Evolutionary conservation across 140 eudicot species (phyloP).

Genomic region (Erigeron philadelphicus): DNA sequence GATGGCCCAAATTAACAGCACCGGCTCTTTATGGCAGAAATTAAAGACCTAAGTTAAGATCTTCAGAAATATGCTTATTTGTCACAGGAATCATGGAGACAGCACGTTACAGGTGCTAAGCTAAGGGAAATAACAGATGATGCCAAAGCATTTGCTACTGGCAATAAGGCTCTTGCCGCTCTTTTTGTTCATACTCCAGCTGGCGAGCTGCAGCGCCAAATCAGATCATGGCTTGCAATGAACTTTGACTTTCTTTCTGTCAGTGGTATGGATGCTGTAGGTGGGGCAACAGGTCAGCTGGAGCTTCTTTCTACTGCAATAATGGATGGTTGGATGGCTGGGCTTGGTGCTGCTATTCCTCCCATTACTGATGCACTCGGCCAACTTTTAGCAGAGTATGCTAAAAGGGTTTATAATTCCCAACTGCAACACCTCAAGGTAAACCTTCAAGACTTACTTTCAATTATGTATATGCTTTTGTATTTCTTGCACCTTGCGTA

Average conservation of each 20-base stretch:
- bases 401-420: conserved; percentile 77
- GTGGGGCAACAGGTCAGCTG: conserved; percentile 83
- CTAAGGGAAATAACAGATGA: conserved; percentile 94
- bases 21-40: neutral
- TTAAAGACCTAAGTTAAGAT: neutral
- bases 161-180: conserved; percentile 93
- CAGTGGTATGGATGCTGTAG: conserved; percentile 62
- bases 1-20: neutral
- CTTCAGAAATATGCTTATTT: neutral
- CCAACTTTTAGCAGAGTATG: conserved; percentile 81
- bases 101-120: conserved; percentile 94
- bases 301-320: conserved; percentile 99
- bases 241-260: conserved; percentile 89
- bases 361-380: conserved; percentile 97
- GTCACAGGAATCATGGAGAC: conserved; percentile 84
- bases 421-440: conserved; percentile 94
- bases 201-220: conserved; percentile 98
- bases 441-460: conserved; percentile 1
- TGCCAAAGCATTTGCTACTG: conserved; percentile 73
- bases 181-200: conserved; percentile 98
- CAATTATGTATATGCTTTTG: neutral
- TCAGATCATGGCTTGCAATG: conserved; percentile 96
- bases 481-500: too few species aligned
- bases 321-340: conserved; percentile 99
- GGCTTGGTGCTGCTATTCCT: conserved; percentile 93